A percentile compares a stretch with the other conserved stretches of the same genome.
Evolutionary conservation across 1,284 basidiomycete species (phyloP).

Genomic region (Ustanciosporium gigantosporum): DNA sequence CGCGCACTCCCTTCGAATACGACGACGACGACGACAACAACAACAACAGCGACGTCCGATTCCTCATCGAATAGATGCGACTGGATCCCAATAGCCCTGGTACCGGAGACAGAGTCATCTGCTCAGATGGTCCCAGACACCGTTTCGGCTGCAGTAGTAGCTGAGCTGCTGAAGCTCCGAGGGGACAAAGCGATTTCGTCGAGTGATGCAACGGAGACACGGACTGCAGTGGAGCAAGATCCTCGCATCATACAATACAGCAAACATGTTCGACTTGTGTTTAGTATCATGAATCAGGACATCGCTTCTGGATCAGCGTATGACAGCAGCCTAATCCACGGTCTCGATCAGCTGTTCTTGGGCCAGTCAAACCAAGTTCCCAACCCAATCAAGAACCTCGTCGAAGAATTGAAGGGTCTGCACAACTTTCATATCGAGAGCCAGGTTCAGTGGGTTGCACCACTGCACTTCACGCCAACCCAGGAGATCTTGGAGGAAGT

Average conservation of each 20-base stretch:
- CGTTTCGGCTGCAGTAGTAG: constrained; percentile 21
- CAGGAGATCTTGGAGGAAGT: constrained; percentile 58
- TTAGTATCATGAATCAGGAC: constrained; percentile 57
- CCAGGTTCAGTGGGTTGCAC: constrained; percentile 88
- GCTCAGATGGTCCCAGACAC: constrained; percentile 18
- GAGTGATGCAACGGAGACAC: background rate
- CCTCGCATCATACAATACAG: constrained; percentile 48
- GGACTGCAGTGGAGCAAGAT: constrained; percentile 18
- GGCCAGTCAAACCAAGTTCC: background rate
- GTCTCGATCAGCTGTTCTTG: constrained; percentile 1
- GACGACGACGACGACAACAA: background rate
- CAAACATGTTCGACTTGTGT: constrained; percentile 49
- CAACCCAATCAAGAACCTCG: constrained; percentile 16
- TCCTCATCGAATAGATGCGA: no score
- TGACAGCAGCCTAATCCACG: constrained; percentile 20
- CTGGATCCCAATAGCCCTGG: no score
- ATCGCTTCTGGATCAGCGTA: constrained; percentile 16
- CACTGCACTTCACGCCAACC: constrained; percentile 78
- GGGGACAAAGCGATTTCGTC: constrained; percentile 5
- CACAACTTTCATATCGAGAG: constrained; percentile 93
- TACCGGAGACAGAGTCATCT: background rate
- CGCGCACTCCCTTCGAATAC: background rate
- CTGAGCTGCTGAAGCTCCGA: constrained; percentile 12
- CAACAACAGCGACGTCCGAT: background rate
- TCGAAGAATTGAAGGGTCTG: constrained; percentile 61